Base-by-base conservation (phyloP, 2,329 filamentous ascomycete genomes). In the Emericellopsis cladophorae region DNA sequence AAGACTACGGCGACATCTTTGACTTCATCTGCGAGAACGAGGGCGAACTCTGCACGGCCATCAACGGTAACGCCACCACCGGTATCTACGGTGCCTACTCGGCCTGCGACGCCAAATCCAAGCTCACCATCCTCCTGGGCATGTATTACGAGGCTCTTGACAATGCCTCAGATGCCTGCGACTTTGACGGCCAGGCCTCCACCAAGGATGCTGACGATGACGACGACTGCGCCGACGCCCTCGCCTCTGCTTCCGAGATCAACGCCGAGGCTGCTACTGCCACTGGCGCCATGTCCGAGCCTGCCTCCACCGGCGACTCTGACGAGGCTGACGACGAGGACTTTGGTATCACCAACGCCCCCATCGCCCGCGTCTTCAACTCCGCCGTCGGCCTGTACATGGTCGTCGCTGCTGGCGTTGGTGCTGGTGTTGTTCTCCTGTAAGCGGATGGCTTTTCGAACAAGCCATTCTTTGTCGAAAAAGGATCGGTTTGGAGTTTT, bases 11-110 rank as follows among this genome's bases (percentile, higher is more conserved):
- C 39, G 64, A 72, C 14, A 73, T 92, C 50, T 96, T 96, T 62
- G 70, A 68, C 57, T 79, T 66, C 59, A 74, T 90, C 60, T 92
- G 85, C 63, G 81, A 77, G 42, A 54, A 62, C 36, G 57, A 68
- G 44, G 56, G 62, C 36, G 54, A 59, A 31, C 69, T 73, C 49
- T 92, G 86, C 64, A 63, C 60, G 21, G 84, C 80, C 41, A 87
- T 92, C 62, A 66, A 62, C 47, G 71, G 70, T 49, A 82, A 89
- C 61, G 72, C 72, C 40, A 75, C 72, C 44, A 72, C 68, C 16
- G 85, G 83, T 53, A 64, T 71, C 45, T 92, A 84, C 60, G 85
- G 85, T 50, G 74, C 82, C 37, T 87, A 84, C 69, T 76, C 77
- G 60, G 86, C 87, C 78, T 93, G 85, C 69, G 68, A 70, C 49